Base-by-base conservation (phyloP, 192 early-diverging fungal species). In the Coemansia sp. region DNA sequence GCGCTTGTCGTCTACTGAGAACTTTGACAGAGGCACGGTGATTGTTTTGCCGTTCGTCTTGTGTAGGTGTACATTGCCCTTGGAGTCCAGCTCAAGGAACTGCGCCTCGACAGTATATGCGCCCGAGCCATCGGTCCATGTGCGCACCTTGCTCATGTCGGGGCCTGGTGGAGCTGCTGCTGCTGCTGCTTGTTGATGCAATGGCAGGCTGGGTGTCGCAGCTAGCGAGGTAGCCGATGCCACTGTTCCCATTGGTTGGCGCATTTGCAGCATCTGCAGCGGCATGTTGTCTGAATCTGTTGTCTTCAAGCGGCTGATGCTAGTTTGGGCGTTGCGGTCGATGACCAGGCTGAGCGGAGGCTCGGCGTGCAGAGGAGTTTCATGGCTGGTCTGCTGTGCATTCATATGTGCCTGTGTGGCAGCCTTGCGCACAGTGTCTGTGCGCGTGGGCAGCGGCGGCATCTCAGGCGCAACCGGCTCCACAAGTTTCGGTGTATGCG, bases 31-130 rank as follows among this genome's bases (percentile, higher is more conserved):
- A 2, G 93, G 88, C 11, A 99, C 96, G 23, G 82, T 88, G 67
- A 99, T 98, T 45, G 86, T 94, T 51, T 94, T 93, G 57, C 93
- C 93, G 68, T 99, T 99, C 4, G 85, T 73, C 66, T 99, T 99
- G 73, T 96, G 94, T 46, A 99, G 69, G 19, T 95, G 89, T 33
- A 94, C 86, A 56, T 93, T 91, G 52, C 89, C 90, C n/a, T 95
- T 89, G 18, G 76, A 51, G 51, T 90, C 84, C 25, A 81, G 45
- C 23, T 80, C 70, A 15, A 98, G 34, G 33, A 89, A 96, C 68
- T 92, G 85, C 9, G 96, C 96, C 30, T 98, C 91, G 2, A 96
- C 93, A 44, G 83, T 92, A 80, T 95, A 98, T 1, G 90, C 75
- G 53, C 93, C 95, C 4, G 91, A 85, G 22, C 88, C 82, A 67